Evolutionary conservation across 108 stramenopile species (phyloP).

Genomic region (Pseudonitzschia multistriata): DNA sequence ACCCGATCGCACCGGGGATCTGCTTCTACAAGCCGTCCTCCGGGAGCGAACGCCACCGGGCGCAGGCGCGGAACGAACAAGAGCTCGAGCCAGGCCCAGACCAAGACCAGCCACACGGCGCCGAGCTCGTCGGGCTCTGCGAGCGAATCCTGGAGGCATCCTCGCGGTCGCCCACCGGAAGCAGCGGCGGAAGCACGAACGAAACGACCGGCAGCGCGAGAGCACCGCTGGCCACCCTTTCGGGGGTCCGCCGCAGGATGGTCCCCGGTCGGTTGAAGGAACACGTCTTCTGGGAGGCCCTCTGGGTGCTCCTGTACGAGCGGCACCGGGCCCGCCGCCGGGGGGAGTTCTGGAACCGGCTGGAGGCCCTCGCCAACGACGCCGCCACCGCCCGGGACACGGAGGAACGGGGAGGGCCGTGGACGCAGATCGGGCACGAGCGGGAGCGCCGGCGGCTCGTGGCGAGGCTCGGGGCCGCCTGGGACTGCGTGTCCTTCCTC

Average conservation of each 20-base stretch:
- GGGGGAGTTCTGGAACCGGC: slow-evolving; percentile 5
- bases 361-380: not conserved
- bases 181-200: not conserved
- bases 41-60: no score
- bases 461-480: not conserved
- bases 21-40: slow-evolving; percentile 5
- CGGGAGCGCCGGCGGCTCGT: not conserved
- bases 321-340: slow-evolving; percentile 1
- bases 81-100: not conserved
- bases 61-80: no score
- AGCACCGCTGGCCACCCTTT: not conserved
- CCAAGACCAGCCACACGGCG: no score
- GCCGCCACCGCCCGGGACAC: not conserved
- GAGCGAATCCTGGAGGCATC: not conserved
- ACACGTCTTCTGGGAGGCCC: slow-evolving; percentile 39
- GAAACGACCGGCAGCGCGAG: not conserved
- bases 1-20: not conserved
- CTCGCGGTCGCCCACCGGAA: not conserved
- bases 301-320: slow-evolving; percentile 34
- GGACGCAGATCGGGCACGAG: not conserved
- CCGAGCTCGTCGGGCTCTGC: not conserved
- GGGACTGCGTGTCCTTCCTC: not conserved
- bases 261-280: slow-evolving; percentile 40
- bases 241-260: slow-evolving; percentile 32
- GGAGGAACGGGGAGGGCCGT: not conserved